Base-by-base conservation (phyloP, 1,284 basidiomycete species). In the Tausonia pullulans region DNA sequence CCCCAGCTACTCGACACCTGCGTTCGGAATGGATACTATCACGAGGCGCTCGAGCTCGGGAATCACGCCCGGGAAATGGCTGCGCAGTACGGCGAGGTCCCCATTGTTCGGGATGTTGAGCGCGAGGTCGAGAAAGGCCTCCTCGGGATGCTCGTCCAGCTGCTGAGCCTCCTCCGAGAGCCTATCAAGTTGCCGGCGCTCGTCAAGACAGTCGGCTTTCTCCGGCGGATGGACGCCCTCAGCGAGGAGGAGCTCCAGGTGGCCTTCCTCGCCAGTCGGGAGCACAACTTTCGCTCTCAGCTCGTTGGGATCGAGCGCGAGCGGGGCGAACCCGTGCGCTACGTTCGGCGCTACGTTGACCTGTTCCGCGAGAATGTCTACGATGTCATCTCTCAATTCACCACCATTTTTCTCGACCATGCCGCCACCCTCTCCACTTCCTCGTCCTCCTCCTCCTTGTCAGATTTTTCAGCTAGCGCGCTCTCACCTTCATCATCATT, bases 331-430 rank as follows among this genome's bases (percentile, higher is more conserved):
- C 80, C 88, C 39, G 82, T 87, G 43, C 78, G 86, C 53, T 92
- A 86, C 75, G 79, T 94, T 65, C 87, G 90, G 71, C 84, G 84
- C 71, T 94, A 93, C 76, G 84, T 95, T 69, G 94, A 96, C 72
- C 77, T 86, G 7, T 97, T 93, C 87, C 81, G 93, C 58, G 93
- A 97, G 76, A 85, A 89, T 62, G 86, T 93, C 40, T 88, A 93
- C 75, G 93, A 98, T 73, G 85, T 94, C 70, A 82, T 95, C 69
- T 87, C 86, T 14, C 92, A 96, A 74, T 96, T 86, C 71, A 83
- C 86, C 2, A 86, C 90, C 51, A 90, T 97, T 67, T 97, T 98
- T 76, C 82, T 93, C 60, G 87, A 90, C 67, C 71, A 77, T 4
- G 65, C 71, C 53, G 14, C 63, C 4, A 68, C 76, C 46, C 64